A percentile compares a stretch with the other conserved stretches of the same genome.
These are phyloP conservation scores for Fusarium bactridioides DNA, from an alignment of 2,329 filamentous ascomycete genomes.

Conservation along the genomic window DNA sequence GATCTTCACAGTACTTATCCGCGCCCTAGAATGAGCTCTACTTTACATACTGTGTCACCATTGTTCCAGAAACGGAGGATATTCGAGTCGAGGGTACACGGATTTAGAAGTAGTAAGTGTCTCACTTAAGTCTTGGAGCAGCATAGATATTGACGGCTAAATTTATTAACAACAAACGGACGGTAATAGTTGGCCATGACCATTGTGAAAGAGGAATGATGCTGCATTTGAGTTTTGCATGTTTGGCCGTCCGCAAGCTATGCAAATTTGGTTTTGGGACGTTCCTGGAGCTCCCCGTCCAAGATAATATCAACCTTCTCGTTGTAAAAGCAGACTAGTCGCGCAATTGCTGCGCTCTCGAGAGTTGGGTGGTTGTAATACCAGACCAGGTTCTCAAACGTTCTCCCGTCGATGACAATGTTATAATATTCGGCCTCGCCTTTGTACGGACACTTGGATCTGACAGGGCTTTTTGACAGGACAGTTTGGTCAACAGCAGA, in stretches of 20 bases:
- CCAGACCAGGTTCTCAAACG: constrained; percentile 65
- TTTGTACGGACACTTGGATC: constrained; percentile 73
- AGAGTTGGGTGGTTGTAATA: constrained; percentile 65
- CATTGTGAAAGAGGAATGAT: background rate
- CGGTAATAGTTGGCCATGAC: background rate
- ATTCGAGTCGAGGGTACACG: background rate
- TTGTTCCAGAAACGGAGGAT: background rate
- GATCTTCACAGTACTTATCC: background rate
- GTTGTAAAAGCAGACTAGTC: constrained; percentile 71
- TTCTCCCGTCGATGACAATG: constrained; percentile 55
- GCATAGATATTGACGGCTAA: background rate
- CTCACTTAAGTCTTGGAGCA: background rate
- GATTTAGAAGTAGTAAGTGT: background rate
- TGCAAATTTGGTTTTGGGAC: constrained; percentile 42
- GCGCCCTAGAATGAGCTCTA: background rate
- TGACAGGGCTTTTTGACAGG: constrained; percentile 58
- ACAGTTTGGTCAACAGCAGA: constrained; percentile 56
- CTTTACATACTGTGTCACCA: background rate
- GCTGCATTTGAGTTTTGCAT: too few relatives aligned
- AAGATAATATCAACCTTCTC: constrained; percentile 71
- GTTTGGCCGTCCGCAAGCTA: background rate
- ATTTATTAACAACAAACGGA: too few relatives aligned
- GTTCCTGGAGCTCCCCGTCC: constrained; percentile 54
- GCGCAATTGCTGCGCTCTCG: constrained; percentile 64
- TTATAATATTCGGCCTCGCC: constrained; percentile 70